Evolutionary conservation across 768 basidiomycete genomes (phyloP).

Genomic region (Amanita pallidorosea): DNA sequence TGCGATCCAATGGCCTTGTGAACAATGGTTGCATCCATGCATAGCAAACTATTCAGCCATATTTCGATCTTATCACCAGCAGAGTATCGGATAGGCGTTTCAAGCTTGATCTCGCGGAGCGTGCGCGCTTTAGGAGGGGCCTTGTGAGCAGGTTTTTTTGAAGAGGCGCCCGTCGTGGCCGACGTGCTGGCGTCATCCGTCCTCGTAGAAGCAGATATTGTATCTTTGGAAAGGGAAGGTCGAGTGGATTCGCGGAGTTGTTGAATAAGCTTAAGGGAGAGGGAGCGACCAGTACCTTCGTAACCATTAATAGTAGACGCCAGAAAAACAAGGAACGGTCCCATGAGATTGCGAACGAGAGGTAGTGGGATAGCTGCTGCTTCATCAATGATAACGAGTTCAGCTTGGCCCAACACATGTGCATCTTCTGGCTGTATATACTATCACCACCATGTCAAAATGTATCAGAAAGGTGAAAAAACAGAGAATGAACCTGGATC

Average conservation of each 20-base stretch:
- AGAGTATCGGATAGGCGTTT: conserved; percentile 90
- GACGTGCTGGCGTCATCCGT: conserved; percentile 27
- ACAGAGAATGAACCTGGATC: conserved; percentile 61
- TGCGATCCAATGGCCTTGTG: conserved; percentile 30
- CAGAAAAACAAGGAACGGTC: conserved; percentile 95
- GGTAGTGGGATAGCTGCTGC: conserved; percentile 97
- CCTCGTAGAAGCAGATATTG: conserved; percentile 9
- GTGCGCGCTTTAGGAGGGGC: conserved; percentile 60
- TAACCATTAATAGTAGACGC: conserved; percentile 99
- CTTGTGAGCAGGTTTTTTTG: conserved; percentile 45
- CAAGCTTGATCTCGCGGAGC: conserved; percentile 88
- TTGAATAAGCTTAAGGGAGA: conserved; percentile 95
- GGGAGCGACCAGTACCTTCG: conserved; percentile 97
- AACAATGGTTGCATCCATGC: conserved; percentile 73
- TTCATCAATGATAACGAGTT: conserved; percentile 96
- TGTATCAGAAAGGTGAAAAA: neutral
- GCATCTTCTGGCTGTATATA: conserved; percentile 98
- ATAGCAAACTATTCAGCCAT: conserved; percentile 87
- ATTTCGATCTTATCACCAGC: conserved; percentile 82
- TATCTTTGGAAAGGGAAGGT: conserved; percentile 63
- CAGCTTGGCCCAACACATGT: conserved; percentile 95
- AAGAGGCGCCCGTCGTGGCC: conserved; percentile 17
- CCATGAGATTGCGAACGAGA: conserved; percentile 89
- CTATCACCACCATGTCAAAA: conserved; percentile 27
- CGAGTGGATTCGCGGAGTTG: conserved; percentile 89